Evolutionary conservation across 768 basidiomycete species (phyloP), one percentile per base, ranked within the genome.

Genomic region (Sistotremastrum suecicum): DNA sequence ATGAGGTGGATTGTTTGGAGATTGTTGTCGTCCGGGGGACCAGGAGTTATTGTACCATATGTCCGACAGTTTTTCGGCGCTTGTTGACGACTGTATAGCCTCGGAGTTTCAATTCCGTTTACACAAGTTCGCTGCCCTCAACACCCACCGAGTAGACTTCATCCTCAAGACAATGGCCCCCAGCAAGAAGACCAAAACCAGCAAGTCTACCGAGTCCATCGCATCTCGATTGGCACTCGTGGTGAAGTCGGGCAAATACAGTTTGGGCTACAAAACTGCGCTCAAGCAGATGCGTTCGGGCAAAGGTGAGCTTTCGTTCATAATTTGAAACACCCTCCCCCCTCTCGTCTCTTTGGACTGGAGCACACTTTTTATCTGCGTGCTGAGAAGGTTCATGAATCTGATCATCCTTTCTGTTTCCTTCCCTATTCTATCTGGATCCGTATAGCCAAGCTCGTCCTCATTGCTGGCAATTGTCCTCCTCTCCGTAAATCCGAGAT

Each of bases 381-480:
- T 75, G 90, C 89, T 91, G 89, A 91, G 90, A 92, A 94, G 88
- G 88, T 89, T 85, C 86, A 83, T 84, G 77, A 66, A 66, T 68
- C 85, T 89, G 62, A 89, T 67, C 6, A 38, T 46, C 49, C 30
- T 50, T 41, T 55, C 51, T 60, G 53, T 45, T 44, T 56, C 31
- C 30, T 20, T 33, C 33, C n/a, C 49, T 47, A 11, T 28, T 51
- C 10, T 10, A 47, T 39, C 29, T 45, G 35, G 35, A 34, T 37
- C 37, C 32, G 36, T 44, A 46, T 61, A 99, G 94, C 94, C 67
- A 98, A 95, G 71, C 88, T 99, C 56, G 83, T 99, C 62, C 71
- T 99, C 65, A 95, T 99, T 62, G 90, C 94, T 59, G 92, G 90
- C 56, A 99, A 99, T 72, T 95, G 91, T 72, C 95, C 95, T 48